phyloP scores from a whole-genome alignment of 2,329 filamentous ascomycete genomes.

The Calonectria hawksworthii region DNA sequence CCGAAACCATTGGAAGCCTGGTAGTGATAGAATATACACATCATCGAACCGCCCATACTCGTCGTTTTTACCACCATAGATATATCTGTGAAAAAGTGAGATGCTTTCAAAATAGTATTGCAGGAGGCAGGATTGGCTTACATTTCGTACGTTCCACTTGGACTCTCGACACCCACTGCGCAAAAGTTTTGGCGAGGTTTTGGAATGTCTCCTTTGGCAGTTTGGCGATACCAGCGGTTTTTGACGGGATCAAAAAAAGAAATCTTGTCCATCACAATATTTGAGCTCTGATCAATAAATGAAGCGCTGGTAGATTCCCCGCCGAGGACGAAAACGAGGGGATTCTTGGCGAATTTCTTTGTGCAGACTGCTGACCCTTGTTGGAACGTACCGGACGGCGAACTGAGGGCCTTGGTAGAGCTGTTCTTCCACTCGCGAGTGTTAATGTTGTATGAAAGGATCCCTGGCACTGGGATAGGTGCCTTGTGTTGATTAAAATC shows the following conservation, averaged over 20 bases:
- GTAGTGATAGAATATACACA: background rate
- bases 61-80: background rate
- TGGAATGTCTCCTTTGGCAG: background rate
- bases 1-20: background rate
- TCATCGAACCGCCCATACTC: background rate
- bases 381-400: background rate
- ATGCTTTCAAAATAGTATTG: background rate
- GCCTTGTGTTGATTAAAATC: background rate
- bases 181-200: background rate
- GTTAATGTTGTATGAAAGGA: background rate
- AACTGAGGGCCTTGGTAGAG: background rate
- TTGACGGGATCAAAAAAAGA: background rate
- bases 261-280: background rate
- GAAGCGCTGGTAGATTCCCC: background rate
- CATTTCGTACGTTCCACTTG: conserved; percentile 1
- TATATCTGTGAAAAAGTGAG: background rate
- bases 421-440: background rate
- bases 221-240: background rate
- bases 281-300: background rate
- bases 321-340: background rate
- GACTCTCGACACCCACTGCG: background rate
- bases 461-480: background rate
- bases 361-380: background rate
- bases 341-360: background rate
- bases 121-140: background rate